phyloP scores from a whole-genome alignment of 2,329 filamentous ascomycete species.

The Zymoseptoria passerinii region DNA sequence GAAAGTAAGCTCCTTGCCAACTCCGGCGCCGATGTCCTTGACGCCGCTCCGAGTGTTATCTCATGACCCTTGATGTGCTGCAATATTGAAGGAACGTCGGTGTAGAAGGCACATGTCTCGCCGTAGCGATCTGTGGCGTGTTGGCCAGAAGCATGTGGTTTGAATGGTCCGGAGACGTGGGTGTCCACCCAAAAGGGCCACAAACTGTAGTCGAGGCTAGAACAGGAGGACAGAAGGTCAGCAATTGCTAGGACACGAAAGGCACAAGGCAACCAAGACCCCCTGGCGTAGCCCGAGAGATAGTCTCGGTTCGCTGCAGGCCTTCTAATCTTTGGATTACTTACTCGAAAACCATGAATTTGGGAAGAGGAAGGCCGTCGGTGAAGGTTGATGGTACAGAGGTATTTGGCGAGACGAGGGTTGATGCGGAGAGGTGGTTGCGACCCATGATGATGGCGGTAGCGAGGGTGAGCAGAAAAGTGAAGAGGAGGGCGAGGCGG shows the following conservation, averaged over 20 bases:
- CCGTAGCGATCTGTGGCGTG: conserved; percentile 46
- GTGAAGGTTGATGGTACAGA: conserved; percentile 49
- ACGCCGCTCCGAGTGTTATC: conserved; percentile 63
- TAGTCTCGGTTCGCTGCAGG: background rate
- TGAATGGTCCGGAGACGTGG: conserved; percentile 70
- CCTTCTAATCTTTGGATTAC: background rate
- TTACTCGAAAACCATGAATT: conserved; percentile 69
- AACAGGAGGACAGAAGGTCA: background rate
- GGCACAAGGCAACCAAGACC: background rate
- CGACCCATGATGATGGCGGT: conserved; percentile 14
- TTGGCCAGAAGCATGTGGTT: conserved; percentile 36
- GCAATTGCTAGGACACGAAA: background rate
- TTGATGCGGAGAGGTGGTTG: conserved; percentile 6
- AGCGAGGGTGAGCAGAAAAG: conserved; percentile 5
- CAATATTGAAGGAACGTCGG: conserved; percentile 42
- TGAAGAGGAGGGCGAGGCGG: conserved; percentile 2
- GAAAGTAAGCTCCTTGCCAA: conserved; percentile 74
- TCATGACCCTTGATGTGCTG: conserved; percentile 48
- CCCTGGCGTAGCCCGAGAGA: too few relatives aligned
- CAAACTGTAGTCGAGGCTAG: background rate
- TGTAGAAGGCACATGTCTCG: conserved; percentile 41
- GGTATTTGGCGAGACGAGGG: conserved; percentile 30
- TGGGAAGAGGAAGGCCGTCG: conserved; percentile 64
- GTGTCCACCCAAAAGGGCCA: conserved; percentile 99
- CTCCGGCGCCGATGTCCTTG: conserved; percentile 69